phyloP scores from a whole-genome alignment of 1,284 basidiomycete species.

The Polyporus tsugae region DNA sequence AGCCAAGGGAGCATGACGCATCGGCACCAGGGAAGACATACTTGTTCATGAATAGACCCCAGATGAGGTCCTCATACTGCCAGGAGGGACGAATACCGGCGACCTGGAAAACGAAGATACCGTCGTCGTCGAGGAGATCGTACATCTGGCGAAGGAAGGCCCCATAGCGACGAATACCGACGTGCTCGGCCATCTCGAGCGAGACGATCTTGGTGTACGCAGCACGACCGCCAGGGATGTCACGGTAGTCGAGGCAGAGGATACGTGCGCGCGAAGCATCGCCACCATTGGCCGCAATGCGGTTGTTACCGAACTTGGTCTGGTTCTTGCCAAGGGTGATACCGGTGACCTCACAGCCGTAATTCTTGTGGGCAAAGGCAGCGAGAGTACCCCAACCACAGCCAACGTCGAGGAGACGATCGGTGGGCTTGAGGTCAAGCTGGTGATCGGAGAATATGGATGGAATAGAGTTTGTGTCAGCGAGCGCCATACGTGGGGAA shows the following conservation, averaged over 20 bases:
- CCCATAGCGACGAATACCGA: slow-evolving; percentile 93
- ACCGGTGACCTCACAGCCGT: slow-evolving; percentile 93
- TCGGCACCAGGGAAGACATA: slow-evolving; percentile 99
- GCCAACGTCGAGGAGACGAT: slow-evolving; percentile 90
- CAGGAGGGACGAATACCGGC: slow-evolving; percentile 93
- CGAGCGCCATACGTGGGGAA: slow-evolving; percentile 5
- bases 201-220: slow-evolving; percentile 95
- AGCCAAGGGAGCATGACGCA: slow-evolving; percentile 93
- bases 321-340: slow-evolving; percentile 94
- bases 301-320: slow-evolving; percentile 90
- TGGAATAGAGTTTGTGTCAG: background rate
- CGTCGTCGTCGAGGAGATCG: slow-evolving; percentile 93
- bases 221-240: slow-evolving; percentile 84
- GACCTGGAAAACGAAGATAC: slow-evolving; percentile 95
- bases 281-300: slow-evolving; percentile 80
- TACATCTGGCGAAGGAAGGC: slow-evolving; percentile 93
- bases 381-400: slow-evolving; percentile 99
- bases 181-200: slow-evolving; percentile 99
- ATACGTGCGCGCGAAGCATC: slow-evolving; percentile 85
- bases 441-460: slow-evolving; percentile 13
- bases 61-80: slow-evolving; percentile 99
- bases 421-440: slow-evolving; percentile 84
- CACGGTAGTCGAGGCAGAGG: slow-evolving; percentile 94
- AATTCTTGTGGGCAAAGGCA: slow-evolving; percentile 98
- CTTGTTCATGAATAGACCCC: slow-evolving; percentile 97